Evolutionary conservation across 192 early-diverging fungal genomes (phyloP).

Genomic region (Podila clonocystis): DNA sequence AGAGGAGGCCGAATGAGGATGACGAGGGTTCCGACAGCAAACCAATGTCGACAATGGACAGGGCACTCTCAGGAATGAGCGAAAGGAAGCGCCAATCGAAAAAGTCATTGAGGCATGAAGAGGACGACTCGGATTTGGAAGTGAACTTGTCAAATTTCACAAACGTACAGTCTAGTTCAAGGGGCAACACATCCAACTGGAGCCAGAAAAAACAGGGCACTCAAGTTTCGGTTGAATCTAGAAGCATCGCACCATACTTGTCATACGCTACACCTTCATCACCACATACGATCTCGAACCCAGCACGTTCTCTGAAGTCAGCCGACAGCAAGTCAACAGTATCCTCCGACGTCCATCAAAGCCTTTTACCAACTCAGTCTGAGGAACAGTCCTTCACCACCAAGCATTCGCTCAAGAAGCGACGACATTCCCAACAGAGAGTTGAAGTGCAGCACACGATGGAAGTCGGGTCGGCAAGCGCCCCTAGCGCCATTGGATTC

Average conservation of each 20-base stretch:
- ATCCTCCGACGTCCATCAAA: background rate
- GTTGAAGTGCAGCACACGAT: background rate
- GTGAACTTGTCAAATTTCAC: background rate
- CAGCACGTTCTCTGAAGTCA: too few species aligned
- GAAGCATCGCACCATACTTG: background rate
- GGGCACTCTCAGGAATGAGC: conserved; percentile 40
- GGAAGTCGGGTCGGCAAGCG: background rate
- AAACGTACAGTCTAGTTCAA: background rate
- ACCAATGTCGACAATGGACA: conserved; percentile 48
- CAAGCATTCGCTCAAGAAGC: background rate
- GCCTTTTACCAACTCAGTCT: background rate
- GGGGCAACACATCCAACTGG: background rate
- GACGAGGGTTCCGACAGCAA: conserved; percentile 3
- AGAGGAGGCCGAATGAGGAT: background rate
- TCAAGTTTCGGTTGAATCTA: background rate
- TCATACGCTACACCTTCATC: too few species aligned
- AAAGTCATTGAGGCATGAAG: conserved; percentile 12
- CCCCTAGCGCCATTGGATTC: conserved; percentile 3
- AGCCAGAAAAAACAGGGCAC: background rate
- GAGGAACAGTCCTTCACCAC: background rate
- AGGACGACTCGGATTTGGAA: background rate
- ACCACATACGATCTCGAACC: too few species aligned
- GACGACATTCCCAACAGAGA: background rate
- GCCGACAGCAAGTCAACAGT: too few species aligned
- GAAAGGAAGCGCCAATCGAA: conserved; percentile 41